Base-by-base conservation (phyloP, 1,284 basidiomycete species). In the Puccinia polysora region DNA sequence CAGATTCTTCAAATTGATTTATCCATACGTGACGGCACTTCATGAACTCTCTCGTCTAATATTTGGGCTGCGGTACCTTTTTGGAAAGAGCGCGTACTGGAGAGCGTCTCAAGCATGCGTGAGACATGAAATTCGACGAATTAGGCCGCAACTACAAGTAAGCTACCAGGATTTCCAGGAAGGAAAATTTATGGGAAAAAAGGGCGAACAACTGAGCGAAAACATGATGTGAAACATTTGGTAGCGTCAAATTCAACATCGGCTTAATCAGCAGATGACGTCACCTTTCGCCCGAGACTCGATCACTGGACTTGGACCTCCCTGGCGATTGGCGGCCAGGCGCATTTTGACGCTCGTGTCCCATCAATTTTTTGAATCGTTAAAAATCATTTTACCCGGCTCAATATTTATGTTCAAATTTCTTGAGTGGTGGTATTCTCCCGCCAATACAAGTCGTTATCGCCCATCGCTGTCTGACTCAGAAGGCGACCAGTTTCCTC, bases 391-490 rank as follows among this genome's bases (percentile, higher is more conserved):
- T 15, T 85, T 95, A 8, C 91, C 96, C 1, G 89, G 90, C 3
- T 88, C 91, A 43, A 94, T 99, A 74, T 96, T 99, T 80, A 89
- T 92, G 79, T 85, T 99, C 83, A 97, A 96, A 81, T 95, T 97
- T 80, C 83, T 97, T 40, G 93, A 98, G 81, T 99, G 96, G 94
- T 98, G 95, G 94, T 98, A 97, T 80, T 94, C 92, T 18, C 96
- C 94, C 1, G 93, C 94, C 0, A 68, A 77, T 6, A 73, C 76
- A 0, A 75, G 79, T 4, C 59, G 76, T 2, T 85, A 25, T 81
- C 84, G 43, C 84, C 73, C 73, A 32, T 70, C 85, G n/a, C n/a
- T n/a, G 53, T 83, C 83, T 73, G 86, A 32, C 63, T 56, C 32
- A 69, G 10, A 14, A 49, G 10, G 53, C 75, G 53, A 43, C 73